phyloP scores from a whole-genome alignment of 768 basidiomycete genomes.

The Ramaria sp. region DNA sequence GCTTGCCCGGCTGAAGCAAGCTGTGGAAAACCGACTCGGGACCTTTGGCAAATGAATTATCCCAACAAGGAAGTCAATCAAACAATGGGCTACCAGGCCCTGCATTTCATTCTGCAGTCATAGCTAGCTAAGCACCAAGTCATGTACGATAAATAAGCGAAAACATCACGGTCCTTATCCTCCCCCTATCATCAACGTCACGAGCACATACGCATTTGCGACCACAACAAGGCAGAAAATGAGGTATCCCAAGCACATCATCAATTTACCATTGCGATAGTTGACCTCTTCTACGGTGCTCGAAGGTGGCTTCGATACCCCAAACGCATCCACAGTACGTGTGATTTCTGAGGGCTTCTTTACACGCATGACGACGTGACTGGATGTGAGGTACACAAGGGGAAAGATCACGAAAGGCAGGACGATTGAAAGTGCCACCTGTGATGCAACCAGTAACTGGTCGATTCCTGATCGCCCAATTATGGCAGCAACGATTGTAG shows the following conservation, averaged over 20 bases:
- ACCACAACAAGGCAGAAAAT: constrained; percentile 37
- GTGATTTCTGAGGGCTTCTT: constrained; percentile 10
- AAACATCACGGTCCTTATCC: neutral
- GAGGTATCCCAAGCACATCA: constrained; percentile 33
- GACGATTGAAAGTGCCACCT: constrained; percentile 36
- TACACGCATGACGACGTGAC: constrained; percentile 23
- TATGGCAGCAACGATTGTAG: constrained; percentile 31
- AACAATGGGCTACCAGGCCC: neutral
- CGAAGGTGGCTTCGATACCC: neutral
- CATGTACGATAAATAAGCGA: neutral
- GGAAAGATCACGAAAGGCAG: constrained; percentile 37
- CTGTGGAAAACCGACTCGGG: neutral
- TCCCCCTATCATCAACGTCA: constrained; percentile 21
- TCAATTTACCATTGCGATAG: constrained; percentile 28
- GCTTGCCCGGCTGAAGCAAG: neutral
- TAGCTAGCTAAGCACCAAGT: constrained; percentile 1
- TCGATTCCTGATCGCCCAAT: constrained; percentile 34
- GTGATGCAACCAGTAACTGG: constrained; percentile 37
- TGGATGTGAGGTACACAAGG: constrained; percentile 29
- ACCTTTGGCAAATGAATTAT: neutral
- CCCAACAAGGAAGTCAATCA: neutral
- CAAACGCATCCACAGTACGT: neutral
- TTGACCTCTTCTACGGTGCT: constrained; percentile 17
- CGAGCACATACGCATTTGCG: constrained; percentile 45
- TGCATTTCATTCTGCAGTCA: neutral